Conservation (phyloP, 2,329 filamentous ascomycete species). For the Byssothecium circinans region DNA sequence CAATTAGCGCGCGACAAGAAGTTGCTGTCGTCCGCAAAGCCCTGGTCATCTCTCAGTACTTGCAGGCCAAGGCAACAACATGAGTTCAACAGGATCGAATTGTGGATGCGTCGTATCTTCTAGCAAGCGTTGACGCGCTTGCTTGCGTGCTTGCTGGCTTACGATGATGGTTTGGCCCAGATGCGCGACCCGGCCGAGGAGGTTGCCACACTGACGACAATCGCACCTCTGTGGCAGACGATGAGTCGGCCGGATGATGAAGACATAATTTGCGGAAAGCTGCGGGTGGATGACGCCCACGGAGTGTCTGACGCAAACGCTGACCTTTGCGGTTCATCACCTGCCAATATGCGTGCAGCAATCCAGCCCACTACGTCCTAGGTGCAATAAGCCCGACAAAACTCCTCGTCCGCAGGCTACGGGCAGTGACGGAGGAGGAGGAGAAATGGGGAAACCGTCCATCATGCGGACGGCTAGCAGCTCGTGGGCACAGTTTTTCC, state of each 20-base stretch:
- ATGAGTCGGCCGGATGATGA: slow-evolving; percentile 7
- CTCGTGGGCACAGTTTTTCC: slow-evolving; percentile 18
- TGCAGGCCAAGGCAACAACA: too few species aligned
- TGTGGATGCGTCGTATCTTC: too few species aligned
- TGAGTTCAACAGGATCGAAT: too few species aligned
- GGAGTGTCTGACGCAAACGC: slow-evolving; percentile 14
- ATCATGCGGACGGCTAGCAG: slow-evolving; percentile 21
- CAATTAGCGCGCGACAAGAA: neutral
- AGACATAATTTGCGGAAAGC: neutral
- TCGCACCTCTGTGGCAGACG: slow-evolving; percentile 9
- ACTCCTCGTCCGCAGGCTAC: too few species aligned
- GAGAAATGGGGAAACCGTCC: slow-evolving; percentile 9
- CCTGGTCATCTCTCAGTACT: too few species aligned
- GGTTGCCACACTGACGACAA: slow-evolving; percentile 13
- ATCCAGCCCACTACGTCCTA: slow-evolving; percentile 8
- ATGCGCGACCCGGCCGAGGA: slow-evolving; percentile 6
- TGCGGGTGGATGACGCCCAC: slow-evolving; percentile 11
- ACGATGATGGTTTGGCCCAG: slow-evolving; percentile 6
- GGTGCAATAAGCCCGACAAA: too few species aligned
- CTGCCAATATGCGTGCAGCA: slow-evolving; percentile 10
- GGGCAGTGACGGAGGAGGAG: slow-evolving; percentile 32
- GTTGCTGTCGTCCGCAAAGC: too few species aligned
- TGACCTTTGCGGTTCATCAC: slow-evolving; percentile 5
- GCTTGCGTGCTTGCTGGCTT: too few species aligned
- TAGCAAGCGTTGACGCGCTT: too few species aligned